Evolutionary conservation across 108 stramenopile species (phyloP), one percentile per base, ranked within the genome.

Genomic region (Chaetoceros muelleri): DNA sequence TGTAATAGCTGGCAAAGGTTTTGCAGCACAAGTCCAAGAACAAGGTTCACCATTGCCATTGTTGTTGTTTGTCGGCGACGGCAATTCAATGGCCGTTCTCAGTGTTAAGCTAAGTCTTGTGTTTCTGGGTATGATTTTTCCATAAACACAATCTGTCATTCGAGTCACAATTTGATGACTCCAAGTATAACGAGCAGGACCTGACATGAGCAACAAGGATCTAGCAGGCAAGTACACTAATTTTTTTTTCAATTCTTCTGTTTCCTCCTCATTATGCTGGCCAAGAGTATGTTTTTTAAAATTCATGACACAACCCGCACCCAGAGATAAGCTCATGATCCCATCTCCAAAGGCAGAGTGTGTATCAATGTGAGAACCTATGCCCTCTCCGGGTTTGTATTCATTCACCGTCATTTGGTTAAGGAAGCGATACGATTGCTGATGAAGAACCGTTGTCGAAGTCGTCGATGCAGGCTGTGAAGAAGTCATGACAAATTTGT

Each of bases 351-450:
- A 94, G 1, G 87, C 92, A 46, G 82, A 78, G 28, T 70, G 72
- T 16, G 92, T 90, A 54, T 94, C 92, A 13, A 94, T 71, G 46
- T 94, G 92, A 8, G 84, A 85, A 18, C 92, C 92, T 64, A 94
- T 94, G 19, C 92, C 92, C 60, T 85, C 77, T 23, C 86, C 86
- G 26, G 85, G 84, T 23, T 54, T 61, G 65, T 94, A 94, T 51
- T 85, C 78, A 62, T 94, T 94, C 29, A 94, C 66, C 17, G 92
- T 94, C 20, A 87, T 58, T 66, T 94, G 92, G 59, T 90, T 94
- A 30, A 88, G 25, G 30, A 79, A 24, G 7, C 81, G 70, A 57
- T 60, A 84, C 0, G 17, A 31, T 1, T 7, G 40, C 46, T 48
- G 30, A 30, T 1, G 17, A 24, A 7, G 57, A 65, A 68, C 23